These are phyloP conservation scores for Coniferiporia sulphurascens DNA, from an alignment of 1,284 basidiomycete genomes.

Conservation along the genomic window DNA sequence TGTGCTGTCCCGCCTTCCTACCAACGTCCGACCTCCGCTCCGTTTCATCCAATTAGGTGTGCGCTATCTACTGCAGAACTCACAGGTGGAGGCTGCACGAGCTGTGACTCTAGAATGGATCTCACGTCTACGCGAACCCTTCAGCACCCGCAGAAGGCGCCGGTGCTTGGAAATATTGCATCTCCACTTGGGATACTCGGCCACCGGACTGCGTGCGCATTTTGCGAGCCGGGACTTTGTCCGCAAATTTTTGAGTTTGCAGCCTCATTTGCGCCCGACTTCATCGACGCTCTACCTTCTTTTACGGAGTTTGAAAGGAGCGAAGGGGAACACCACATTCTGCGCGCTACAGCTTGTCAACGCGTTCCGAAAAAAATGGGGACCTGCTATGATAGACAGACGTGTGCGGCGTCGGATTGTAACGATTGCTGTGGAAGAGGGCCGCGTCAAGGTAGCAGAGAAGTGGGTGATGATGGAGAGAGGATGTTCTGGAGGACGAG, in stretches of 20 bases:
- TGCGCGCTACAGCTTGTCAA: constrained; percentile 39
- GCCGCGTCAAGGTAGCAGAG: constrained; percentile 45
- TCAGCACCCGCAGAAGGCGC: constrained; percentile 19
- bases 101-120: constrained; percentile 27
- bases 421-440: constrained; percentile 55
- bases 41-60: constrained; percentile 11
- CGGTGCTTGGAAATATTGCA: constrained; percentile 31
- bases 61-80: constrained; percentile 9
- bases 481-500: constrained; percentile 21
- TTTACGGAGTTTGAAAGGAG: constrained; percentile 43
- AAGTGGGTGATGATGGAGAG: constrained; percentile 31
- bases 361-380: constrained; percentile 50
- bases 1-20: not conserved
- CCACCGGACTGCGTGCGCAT: constrained; percentile 23
- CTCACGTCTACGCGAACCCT: constrained; percentile 20
- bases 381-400: constrained; percentile 45
- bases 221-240: constrained; percentile 34
- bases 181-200: constrained; percentile 26
- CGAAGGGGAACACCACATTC: constrained; percentile 46
- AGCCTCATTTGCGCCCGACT: constrained; percentile 48
- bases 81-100: constrained; percentile 22
- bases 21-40: constrained; percentile 1
- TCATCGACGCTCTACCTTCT: constrained; percentile 59
- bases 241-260: constrained; percentile 39
- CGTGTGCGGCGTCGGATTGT: constrained; percentile 54